These are phyloP conservation scores for Parasarocladium wereldwijsianum DNA, from an alignment of 2,329 filamentous ascomycete genomes.

Conservation along the genomic window DNA sequence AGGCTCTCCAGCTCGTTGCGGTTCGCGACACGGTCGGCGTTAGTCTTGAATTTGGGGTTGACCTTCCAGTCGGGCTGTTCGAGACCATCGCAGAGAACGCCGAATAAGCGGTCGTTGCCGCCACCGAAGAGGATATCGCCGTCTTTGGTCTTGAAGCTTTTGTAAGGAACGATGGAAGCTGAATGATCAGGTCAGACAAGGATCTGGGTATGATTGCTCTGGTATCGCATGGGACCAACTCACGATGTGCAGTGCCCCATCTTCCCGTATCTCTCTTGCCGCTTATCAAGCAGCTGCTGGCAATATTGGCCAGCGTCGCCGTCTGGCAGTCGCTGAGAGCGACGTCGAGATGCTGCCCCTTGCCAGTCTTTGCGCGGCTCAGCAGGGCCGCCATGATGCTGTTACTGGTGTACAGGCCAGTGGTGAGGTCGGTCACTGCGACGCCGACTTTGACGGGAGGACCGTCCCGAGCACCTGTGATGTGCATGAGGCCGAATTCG, in stretches of 20 bases:
- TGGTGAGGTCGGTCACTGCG: conserved; percentile 90
- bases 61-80: conserved; percentile 44
- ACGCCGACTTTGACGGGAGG: conserved; percentile 95
- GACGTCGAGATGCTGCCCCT: conserved; percentile 85
- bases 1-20: conserved; percentile 61
- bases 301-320: conserved; percentile 87
- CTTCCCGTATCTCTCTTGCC: conserved; percentile 76
- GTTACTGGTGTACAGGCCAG: conserved; percentile 88
- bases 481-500: conserved; percentile 97
- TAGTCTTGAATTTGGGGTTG: conserved; percentile 44
- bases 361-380: conserved; percentile 56
- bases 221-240: conserved; percentile 12
- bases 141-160: conserved; percentile 62
- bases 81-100: conserved; percentile 46
- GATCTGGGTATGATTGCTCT: conserved; percentile 4
- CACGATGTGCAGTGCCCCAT: conserved; percentile 94
- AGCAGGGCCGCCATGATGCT: conserved; percentile 88
- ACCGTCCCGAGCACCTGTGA: conserved; percentile 77
- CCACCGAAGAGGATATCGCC: conserved; percentile 58
- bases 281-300: conserved; percentile 78
- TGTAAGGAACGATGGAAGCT: conserved; percentile 96
- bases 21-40: conserved; percentile 51
- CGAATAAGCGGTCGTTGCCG: conserved; percentile 58
- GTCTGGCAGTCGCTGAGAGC: conserved; percentile 89
- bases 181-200: neutral